Conservation (phyloP, 2,329 filamentous ascomycete genomes). For the Albophoma yamanashiensis region DNA sequence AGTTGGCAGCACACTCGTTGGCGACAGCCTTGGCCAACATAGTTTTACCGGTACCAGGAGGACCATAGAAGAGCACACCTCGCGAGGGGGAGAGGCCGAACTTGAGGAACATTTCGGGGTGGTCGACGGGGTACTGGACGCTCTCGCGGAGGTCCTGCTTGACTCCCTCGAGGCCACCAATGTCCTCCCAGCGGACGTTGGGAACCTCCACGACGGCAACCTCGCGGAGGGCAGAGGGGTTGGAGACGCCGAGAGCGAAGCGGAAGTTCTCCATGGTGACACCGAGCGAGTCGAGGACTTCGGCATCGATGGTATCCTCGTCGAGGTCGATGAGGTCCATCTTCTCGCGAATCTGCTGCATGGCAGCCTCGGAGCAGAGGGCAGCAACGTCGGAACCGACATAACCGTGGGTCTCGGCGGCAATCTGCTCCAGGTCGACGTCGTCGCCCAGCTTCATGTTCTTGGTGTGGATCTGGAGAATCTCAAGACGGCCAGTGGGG, state of each 20-base stretch:
- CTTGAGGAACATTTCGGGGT: slow-evolving; percentile 99
- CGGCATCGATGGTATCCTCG: slow-evolving; percentile 97
- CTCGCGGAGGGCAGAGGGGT: slow-evolving; percentile 96
- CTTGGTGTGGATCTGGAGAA: slow-evolving; percentile 99
- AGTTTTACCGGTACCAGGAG: slow-evolving; percentile 99
- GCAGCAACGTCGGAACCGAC: slow-evolving; percentile 97
- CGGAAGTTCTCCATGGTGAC: slow-evolving; percentile 99
- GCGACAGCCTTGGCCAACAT: slow-evolving; percentile 98
- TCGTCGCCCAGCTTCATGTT: slow-evolving; percentile 99
- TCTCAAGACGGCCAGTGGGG: slow-evolving; percentile 95
- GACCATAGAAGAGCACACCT: slow-evolving; percentile 97
- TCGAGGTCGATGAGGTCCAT: slow-evolving; percentile 99
- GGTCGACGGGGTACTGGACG: slow-evolving; percentile 97
- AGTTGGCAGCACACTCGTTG: slow-evolving; percentile 98
- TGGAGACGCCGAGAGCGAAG: slow-evolving; percentile 94
- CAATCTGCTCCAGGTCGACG: slow-evolving; percentile 93
- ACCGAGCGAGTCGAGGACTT: slow-evolving; percentile 94
- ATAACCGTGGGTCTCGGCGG: slow-evolving; percentile 96
- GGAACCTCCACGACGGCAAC: slow-evolving; percentile 98
- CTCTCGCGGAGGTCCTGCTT: slow-evolving; percentile 99
- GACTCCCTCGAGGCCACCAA: slow-evolving; percentile 95
- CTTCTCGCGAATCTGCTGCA: slow-evolving; percentile 99
- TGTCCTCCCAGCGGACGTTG: slow-evolving; percentile 99
- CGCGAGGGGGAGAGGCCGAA: slow-evolving; percentile 96
- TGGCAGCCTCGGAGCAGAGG: slow-evolving; percentile 96